Conservation (phyloP, 202 grass and related monocot species). For the Miscanthus sacchariflorus region DNA sequence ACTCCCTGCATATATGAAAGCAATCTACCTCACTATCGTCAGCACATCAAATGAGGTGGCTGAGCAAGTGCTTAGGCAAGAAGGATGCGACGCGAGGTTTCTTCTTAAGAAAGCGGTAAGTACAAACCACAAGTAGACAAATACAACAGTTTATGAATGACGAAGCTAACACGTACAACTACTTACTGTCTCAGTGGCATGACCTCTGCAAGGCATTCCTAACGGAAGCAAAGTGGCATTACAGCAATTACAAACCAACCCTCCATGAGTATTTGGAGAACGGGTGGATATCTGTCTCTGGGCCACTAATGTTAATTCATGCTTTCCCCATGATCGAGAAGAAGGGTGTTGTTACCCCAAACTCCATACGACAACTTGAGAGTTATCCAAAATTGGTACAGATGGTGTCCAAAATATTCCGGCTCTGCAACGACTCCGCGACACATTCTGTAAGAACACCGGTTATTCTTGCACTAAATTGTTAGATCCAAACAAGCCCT, state of each 20-base stretch:
- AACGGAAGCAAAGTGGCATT: constrained; percentile 62
- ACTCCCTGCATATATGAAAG: constrained; percentile 58
- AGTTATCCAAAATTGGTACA: neutral
- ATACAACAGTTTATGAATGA: neutral
- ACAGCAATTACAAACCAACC: constrained; percentile 27
- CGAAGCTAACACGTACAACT: neutral
- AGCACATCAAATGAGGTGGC: constrained; percentile 54
- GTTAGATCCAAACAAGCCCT: neutral
- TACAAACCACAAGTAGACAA: neutral
- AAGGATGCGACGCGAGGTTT: neutral
- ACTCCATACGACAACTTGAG: neutral
- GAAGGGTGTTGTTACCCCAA: neutral
- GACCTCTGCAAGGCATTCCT: constrained; percentile 55
- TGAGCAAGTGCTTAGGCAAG: constrained; percentile 14
- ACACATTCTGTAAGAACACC: constrained; percentile 12
- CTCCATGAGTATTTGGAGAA: constrained; percentile 57
- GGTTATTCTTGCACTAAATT: neutral
- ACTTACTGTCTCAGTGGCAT: constrained; percentile 37
- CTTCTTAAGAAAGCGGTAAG: constrained; percentile 4
- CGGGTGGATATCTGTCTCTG: constrained; percentile 51
- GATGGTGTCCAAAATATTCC: neutral
- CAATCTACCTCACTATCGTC: constrained; percentile 37
- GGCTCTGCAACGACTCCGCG: constrained; percentile 10
- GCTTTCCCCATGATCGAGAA: constrained; percentile 14
- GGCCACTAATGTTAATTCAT: constrained; percentile 37